Base-by-base conservation (phyloP, 306 rosid species). In the Prunus fruticosa region DNA sequence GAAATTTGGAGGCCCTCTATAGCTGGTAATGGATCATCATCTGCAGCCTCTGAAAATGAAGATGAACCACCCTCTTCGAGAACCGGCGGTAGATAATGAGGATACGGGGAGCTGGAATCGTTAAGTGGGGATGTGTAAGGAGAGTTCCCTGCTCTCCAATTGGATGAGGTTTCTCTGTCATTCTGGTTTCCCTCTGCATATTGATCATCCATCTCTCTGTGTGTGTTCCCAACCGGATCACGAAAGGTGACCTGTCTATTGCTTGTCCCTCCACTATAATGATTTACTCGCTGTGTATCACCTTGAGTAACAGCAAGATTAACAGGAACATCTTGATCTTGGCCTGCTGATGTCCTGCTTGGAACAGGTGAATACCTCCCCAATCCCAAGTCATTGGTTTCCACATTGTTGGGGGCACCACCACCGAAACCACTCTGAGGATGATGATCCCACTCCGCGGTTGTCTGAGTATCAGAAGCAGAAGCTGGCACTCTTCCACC, bases 1-100 rank as follows among this genome's bases (percentile, higher is more conserved):
- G 97, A 87, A 64, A 96, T 96, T 84, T 96, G 99, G 70, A 96
- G 93, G 66, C 80, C 88, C 64, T 91, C 93, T 79, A 95, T 91
- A 51, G 89, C 99, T n/a, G 99, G 99, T 72, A 89, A 87, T 27
- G 88, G 96, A 87, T 92, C 98, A 50, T 95, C 99, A 84, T 95
- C 98, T 76, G 97, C 93, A 76, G 90, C 97, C 80, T 95, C 99
- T 43, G 96, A 90, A 89, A 88, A 90, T 50, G 96, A 88, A 61
- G 98, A 90, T 72, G 97, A 91, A 83, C 96, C 97, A 83, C 96
- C 97, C 81, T 95, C 97, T 84, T 92, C 99, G 43, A 90, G 88
- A 67, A 95, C 97, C 8, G 98, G 93, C 11, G 96, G 79, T 73
- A 95, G 82, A 84, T 50, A 85, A 46, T 89, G 97, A 78, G 97